phyloP scores from a whole-genome alignment of 177 flowering plant genomes.

The Vitis hybrid region DNA sequence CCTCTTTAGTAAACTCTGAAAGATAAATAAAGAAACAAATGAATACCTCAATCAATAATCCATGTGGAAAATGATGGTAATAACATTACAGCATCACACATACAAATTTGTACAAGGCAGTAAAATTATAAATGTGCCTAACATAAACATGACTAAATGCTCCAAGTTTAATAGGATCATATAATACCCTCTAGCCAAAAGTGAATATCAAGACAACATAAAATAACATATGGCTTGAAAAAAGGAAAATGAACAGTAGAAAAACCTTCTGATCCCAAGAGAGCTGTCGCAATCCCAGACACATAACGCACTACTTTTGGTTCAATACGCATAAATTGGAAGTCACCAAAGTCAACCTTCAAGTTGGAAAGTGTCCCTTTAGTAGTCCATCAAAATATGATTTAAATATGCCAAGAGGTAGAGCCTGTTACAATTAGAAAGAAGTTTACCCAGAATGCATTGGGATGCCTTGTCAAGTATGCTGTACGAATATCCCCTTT shows the following conservation, averaged over 20 bases:
- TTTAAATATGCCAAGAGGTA: not conserved
- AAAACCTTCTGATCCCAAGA: conserved; percentile 90
- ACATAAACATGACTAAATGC: not conserved
- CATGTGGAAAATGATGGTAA: not conserved
- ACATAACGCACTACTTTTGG: conserved; percentile 87
- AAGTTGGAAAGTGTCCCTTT: conserved; percentile 9
- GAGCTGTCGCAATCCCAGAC: conserved; percentile 92
- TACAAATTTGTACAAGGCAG: not conserved
- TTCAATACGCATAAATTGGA: conserved; percentile 82
- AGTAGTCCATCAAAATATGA: conserved; percentile 8
- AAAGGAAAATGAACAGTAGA: not conserved
- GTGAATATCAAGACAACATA: not conserved
- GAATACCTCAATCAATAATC: not conserved
- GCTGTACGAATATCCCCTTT: conserved; percentile 55
- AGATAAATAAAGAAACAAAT: conserved; percentile 5
- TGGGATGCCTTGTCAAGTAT: conserved; percentile 81
- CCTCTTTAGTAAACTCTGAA: conserved; percentile 66
- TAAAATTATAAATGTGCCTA: not conserved
- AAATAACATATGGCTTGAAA: not conserved
- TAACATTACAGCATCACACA: not conserved
- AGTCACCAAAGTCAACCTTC: conserved; percentile 98
- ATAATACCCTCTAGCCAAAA: no score
- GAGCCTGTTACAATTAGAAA: not conserved
- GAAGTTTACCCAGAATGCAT: conserved; percentile 85
- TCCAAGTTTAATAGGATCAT: no score